Conservation (phyloP, 176 grass and related monocot genomes). For the Zea luxurians region DNA sequence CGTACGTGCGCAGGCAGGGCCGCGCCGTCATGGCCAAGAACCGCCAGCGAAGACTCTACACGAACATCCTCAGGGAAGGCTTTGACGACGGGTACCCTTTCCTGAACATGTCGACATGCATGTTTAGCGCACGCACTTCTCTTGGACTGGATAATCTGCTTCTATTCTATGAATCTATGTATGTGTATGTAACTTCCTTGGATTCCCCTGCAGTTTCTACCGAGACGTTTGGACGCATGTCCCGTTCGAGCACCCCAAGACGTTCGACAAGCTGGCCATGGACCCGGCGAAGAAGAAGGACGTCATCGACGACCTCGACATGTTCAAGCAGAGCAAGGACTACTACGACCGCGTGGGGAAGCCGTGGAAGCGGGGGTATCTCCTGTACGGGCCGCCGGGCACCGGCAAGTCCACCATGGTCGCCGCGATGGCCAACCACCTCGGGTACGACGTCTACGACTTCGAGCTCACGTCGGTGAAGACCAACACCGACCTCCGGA, state of each 20-base stretch:
- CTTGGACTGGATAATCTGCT: too few relatives aligned
- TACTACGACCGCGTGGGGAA: slow-evolving; percentile 23
- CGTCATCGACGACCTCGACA: slow-evolving; percentile 23
- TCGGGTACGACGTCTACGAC: slow-evolving; percentile 47
- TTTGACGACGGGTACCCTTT: too few relatives aligned
- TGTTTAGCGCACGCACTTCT: too few relatives aligned
- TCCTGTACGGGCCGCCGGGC: slow-evolving; percentile 42
- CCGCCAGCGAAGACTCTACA: slow-evolving; percentile 38
- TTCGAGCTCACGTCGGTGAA: slow-evolving; percentile 43
- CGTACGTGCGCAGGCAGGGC: slow-evolving; percentile 12
- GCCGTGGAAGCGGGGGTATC: slow-evolving; percentile 51
- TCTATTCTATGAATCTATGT: too few relatives aligned
- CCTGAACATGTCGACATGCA: too few relatives aligned
- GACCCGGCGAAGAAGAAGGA: slow-evolving; percentile 39
- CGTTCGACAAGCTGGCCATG: slow-evolving; percentile 39
- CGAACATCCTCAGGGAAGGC: slow-evolving; percentile 10
- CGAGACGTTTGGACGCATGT: slow-evolving; percentile 33
- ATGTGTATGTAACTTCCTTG: too few relatives aligned
- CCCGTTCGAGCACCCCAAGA: slow-evolving; percentile 38
- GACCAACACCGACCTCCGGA: slow-evolving; percentile 53
- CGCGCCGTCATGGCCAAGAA: slow-evolving; percentile 16
- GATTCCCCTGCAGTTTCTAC: too few relatives aligned
- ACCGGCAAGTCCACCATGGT: slow-evolving; percentile 49
- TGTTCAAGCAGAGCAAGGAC: slow-evolving; percentile 23
- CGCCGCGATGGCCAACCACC: slow-evolving; percentile 46